phyloP scores from a whole-genome alignment of 208 protist genomes.

The Porcisia deanei region DNA sequence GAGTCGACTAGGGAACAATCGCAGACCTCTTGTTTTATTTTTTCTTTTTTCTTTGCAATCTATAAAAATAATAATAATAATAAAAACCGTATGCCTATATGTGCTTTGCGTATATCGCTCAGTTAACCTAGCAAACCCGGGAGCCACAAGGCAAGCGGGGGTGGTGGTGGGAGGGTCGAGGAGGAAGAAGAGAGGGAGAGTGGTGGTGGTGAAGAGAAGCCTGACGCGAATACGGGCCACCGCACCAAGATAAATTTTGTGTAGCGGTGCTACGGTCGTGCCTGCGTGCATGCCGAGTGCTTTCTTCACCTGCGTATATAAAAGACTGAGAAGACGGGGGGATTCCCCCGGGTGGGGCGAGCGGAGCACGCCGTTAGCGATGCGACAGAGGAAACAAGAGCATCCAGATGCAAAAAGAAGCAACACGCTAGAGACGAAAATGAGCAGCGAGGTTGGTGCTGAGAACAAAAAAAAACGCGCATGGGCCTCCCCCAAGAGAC shows the following conservation, averaged over 20 bases:
- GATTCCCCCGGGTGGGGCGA: neutral
- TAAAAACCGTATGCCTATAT: no score
- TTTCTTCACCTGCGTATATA: neutral
- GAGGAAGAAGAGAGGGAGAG: neutral
- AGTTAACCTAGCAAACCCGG: no score
- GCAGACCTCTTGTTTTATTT: neutral
- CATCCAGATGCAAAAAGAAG: neutral
- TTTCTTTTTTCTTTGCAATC: neutral
- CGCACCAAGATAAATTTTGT: neutral
- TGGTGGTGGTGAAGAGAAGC: neutral
- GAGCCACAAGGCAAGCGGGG: no score
- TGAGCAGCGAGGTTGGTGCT: no score
- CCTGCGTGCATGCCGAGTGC: neutral
- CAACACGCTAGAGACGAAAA: neutral
- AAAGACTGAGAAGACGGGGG: neutral
- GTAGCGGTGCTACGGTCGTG: neutral
- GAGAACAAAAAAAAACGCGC: neutral
- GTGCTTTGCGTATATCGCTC: no score
- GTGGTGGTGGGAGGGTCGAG: neutral
- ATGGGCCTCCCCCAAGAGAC: no score
- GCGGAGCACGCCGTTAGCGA: neutral
- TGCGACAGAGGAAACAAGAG: neutral
- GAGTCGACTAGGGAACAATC: no score
- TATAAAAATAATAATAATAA: neutral
- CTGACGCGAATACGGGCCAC: neutral